A percentile compares a stretch with the other conserved stretches of the same genome.
Evolutionary conservation across 805 yeast species (phyloP).

Genomic region (Clavispora santaluciae): DNA sequence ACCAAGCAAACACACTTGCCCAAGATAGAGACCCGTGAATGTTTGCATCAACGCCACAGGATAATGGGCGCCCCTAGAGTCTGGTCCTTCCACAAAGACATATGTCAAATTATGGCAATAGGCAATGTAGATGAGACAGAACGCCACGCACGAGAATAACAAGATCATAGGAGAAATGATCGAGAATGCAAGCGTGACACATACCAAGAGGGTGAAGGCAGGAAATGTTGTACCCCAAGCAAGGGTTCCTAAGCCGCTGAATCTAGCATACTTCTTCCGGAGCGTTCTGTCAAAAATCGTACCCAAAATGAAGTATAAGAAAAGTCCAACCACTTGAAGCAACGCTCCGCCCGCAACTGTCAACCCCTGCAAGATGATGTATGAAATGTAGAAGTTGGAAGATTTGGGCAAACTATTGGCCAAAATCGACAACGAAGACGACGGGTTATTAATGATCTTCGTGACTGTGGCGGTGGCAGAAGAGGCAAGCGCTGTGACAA

Average conservation of each 20-base stretch:
- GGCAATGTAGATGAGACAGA: conserved; percentile 68
- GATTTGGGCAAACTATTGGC: conserved; percentile 70
- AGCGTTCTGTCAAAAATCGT: conserved; percentile 55
- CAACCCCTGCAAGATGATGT: conserved; percentile 65
- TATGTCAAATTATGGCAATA: conserved; percentile 74
- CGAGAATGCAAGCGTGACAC: conserved; percentile 62
- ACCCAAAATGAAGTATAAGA: conserved; percentile 58
- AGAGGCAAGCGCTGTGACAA: conserved; percentile 66
- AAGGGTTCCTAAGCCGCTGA: conserved; percentile 46
- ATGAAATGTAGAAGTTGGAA: conserved; percentile 68
- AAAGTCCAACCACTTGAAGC: conserved; percentile 55
- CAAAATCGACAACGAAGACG: conserved; percentile 51
- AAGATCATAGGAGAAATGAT: conserved; percentile 80
- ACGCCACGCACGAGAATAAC: conserved; percentile 67
- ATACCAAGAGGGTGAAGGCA: conserved; percentile 65
- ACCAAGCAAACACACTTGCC: conserved; percentile 82
- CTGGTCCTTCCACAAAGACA: conserved; percentile 61
- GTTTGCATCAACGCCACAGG: conserved; percentile 89
- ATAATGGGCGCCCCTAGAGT: conserved; percentile 76
- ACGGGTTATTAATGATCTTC: conserved; percentile 54
- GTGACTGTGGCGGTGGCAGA: conserved; percentile 67
- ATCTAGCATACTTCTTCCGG: conserved; percentile 63
- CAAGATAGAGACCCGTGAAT: conserved; percentile 80
- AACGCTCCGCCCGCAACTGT: conserved; percentile 60
- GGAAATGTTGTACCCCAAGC: conserved; percentile 79